Conservation (phyloP, 2,329 filamentous ascomycete genomes). For the Fusarium duplospermum region DNA sequence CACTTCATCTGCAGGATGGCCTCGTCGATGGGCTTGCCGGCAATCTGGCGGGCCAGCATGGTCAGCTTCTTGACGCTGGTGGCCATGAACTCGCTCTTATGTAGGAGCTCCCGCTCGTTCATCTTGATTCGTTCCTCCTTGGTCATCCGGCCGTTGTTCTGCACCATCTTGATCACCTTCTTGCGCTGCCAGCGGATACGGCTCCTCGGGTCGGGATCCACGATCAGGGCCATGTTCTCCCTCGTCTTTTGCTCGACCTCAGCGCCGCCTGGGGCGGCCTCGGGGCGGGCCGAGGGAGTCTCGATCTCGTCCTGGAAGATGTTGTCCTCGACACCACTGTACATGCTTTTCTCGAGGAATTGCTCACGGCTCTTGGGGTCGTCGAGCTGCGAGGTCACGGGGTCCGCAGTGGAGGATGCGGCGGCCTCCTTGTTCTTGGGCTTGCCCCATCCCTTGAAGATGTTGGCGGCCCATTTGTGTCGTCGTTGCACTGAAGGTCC, state of each 20-base stretch:
- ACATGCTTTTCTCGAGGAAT: conserved; percentile 54
- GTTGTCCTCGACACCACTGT: conserved; percentile 63
- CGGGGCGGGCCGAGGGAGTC: conserved; percentile 42
- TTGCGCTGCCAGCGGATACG: conserved; percentile 84
- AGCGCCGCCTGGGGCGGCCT: conserved; percentile 41
- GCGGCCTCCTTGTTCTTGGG: conserved; percentile 47
- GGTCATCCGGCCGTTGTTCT: conserved; percentile 64
- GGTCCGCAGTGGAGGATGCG: conserved; percentile 41
- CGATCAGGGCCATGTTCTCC: conserved; percentile 68
- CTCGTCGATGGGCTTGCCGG: conserved; percentile 92
- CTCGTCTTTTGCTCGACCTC: conserved; percentile 53
- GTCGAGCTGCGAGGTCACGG: conserved; percentile 52
- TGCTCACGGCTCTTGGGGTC: conserved; percentile 56
- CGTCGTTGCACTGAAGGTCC: conserved; percentile 49
- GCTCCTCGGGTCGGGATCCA: conserved; percentile 80
- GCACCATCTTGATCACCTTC: conserved; percentile 83
- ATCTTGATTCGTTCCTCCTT: conserved; percentile 75
- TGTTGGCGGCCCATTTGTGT: conserved; percentile 56
- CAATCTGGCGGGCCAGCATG: conserved; percentile 86
- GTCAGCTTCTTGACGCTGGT: conserved; percentile 94
- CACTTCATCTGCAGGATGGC: conserved; percentile 96
- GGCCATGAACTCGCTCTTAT: conserved; percentile 78
- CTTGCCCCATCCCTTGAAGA: conserved; percentile 53
- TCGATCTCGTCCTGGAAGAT: conserved; percentile 72
- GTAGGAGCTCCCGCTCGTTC: conserved; percentile 64